phyloP scores from a whole-genome alignment of 306 rosid genomes.

The Dryas alaskensis region DNA sequence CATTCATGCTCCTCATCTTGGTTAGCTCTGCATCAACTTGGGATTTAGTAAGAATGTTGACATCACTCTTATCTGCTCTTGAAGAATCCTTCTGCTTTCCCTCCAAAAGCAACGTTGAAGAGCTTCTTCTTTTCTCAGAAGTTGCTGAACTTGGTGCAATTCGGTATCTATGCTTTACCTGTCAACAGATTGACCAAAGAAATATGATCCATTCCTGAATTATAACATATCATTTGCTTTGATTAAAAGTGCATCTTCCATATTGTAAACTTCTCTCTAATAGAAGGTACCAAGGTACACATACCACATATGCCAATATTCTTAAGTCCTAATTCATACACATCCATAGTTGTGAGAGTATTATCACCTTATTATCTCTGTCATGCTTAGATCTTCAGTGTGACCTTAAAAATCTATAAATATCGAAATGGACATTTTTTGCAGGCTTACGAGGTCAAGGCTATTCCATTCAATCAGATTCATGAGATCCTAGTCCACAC shows the following conservation, averaged over 20 bases:
- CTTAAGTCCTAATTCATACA: neutral
- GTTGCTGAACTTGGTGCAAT: slow-evolving; percentile 46
- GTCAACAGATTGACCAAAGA: slow-evolving; percentile 28
- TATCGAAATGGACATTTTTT: neutral
- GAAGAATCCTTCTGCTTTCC: slow-evolving; percentile 56
- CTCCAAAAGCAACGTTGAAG: slow-evolving; percentile 46
- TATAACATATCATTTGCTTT: neutral
- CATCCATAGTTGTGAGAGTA: neutral
- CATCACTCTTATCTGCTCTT: slow-evolving; percentile 45
- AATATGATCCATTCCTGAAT: slow-evolving; percentile 2
- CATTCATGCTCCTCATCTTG: slow-evolving; percentile 73
- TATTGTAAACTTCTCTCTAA: slow-evolving; percentile 15
- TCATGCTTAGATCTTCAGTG: slow-evolving; percentile 16
- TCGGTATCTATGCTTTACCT: slow-evolving; percentile 80
- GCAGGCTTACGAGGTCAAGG: slow-evolving; percentile 14
- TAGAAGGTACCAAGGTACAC: slow-evolving; percentile 7
- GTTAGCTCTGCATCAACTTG: slow-evolving; percentile 73
- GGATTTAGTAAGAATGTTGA: slow-evolving; percentile 53
- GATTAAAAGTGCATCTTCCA: slow-evolving; percentile 5
- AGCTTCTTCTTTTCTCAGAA: slow-evolving; percentile 61
- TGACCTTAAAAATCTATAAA: slow-evolving; percentile 16
- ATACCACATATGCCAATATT: slow-evolving; percentile 15
- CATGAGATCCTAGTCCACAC: slow-evolving; percentile 22
- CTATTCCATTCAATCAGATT: slow-evolving; percentile 10
- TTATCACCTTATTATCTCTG: neutral